phyloP scores from a whole-genome alignment of 2,329 filamentous ascomycete genomes.

The Beauveria scarabaeidicola region DNA sequence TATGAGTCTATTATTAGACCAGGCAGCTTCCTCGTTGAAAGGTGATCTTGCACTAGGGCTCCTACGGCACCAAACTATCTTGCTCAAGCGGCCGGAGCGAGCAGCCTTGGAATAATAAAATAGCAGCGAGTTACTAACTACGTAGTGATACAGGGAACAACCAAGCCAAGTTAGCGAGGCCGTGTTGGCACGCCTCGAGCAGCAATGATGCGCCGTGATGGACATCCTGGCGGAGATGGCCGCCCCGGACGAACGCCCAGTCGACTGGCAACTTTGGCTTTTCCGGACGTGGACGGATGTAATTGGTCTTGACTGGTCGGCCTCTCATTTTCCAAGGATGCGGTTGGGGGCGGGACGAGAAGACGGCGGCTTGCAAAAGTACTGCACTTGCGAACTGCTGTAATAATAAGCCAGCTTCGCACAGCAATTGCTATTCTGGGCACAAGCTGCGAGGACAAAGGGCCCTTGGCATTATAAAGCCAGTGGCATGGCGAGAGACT shows the following conservation, averaged over 20 bases:
- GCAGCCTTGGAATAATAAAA: background rate
- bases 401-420: background rate
- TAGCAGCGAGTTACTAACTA: background rate
- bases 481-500: background rate
- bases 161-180: background rate
- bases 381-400: background rate
- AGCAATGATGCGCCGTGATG: background rate
- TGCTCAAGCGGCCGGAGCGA: background rate
- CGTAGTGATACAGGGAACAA: background rate
- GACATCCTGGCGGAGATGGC: background rate
- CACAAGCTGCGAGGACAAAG: background rate
- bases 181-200: background rate
- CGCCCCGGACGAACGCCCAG: background rate
- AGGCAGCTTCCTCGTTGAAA: constrained; percentile 12
- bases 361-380: constrained; percentile 5
- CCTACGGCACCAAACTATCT: background rate
- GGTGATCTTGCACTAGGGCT: constrained; percentile 11
- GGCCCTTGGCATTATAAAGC: constrained; percentile 1
- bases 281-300: background rate
- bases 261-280: background rate
- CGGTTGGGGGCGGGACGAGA: background rate
- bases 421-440: background rate
- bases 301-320: background rate
- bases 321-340: background rate
- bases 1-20: constrained; percentile 10